Conservation (phyloP, 768 basidiomycete species). For the Lactarius indigo region DNA sequence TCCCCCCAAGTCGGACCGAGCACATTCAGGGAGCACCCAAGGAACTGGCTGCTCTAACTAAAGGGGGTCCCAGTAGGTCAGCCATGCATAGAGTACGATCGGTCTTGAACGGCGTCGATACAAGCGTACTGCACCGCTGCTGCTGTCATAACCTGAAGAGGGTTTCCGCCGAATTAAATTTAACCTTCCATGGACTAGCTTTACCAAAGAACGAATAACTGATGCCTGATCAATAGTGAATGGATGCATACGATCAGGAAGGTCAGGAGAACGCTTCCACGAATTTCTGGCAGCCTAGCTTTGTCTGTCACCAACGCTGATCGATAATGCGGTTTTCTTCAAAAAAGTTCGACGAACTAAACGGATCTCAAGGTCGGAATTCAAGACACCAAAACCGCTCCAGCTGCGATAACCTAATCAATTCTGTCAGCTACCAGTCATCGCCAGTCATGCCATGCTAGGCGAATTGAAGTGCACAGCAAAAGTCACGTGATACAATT, state of each 20-base stretch:
- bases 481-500: background rate
- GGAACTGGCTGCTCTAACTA: background rate
- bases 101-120: constrained; percentile 6
- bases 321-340: background rate
- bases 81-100: constrained; percentile 3
- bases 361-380: background rate
- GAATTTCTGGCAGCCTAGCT: background rate
- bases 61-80: background rate
- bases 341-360: background rate
- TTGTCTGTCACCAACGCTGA: background rate
- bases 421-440: background rate
- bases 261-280: background rate
- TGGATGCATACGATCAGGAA: background rate
- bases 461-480: background rate
- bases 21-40: background rate
- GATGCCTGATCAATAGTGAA: background rate
- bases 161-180: background rate
- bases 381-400: too few species aligned
- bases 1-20: background rate
- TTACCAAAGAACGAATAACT: background rate
- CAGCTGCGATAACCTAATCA: background rate
- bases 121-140: constrained; percentile 1
- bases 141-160: background rate
- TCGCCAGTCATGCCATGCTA: background rate
- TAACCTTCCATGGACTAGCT: background rate